Evolutionary conservation across 345 rosid genomes (phyloP).

Genomic region (Gossypium raimondii): DNA sequence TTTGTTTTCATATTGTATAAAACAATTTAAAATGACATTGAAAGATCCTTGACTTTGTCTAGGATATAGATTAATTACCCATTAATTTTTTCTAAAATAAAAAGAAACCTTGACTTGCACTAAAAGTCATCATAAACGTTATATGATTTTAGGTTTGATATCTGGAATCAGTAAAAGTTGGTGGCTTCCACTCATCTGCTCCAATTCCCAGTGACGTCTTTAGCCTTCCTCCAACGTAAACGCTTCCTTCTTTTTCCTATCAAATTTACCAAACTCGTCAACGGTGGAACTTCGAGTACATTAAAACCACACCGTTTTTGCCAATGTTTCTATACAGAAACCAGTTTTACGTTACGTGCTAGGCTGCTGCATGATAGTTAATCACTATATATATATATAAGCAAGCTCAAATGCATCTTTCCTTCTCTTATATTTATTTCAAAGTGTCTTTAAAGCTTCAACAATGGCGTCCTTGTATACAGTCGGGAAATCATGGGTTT

Average conservation of each 20-base stretch:
- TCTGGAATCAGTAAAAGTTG: conserved; percentile 33
- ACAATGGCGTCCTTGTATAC: conserved; percentile 40
- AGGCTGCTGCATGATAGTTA: neutral
- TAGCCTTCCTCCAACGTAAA: conserved; percentile 6
- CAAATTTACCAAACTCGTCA: conserved; percentile 24
- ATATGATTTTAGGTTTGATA: conserved; percentile 36
- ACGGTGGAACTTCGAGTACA: neutral
- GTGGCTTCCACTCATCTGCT: conserved; percentile 67
- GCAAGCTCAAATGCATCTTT: conserved; percentile 2
- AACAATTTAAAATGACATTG: too few species aligned
- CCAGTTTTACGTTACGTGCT: neutral
- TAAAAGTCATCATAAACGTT: neutral
- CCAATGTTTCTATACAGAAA: neutral
- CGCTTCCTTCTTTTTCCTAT: conserved; percentile 13
- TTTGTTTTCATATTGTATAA: too few species aligned
- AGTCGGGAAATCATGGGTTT: conserved; percentile 24
- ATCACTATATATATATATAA: conserved; percentile 19
- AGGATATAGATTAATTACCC: too few species aligned
- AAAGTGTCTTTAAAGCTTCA: conserved; percentile 13
- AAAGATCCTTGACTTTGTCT: too few species aligned
- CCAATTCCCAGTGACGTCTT: conserved; percentile 22
- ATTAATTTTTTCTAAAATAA: neutral
- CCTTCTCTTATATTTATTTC: conserved; percentile 19
- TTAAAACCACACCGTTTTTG: neutral
- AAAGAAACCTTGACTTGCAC: conserved; percentile 20